Evolutionary conservation across 2,329 filamentous ascomycete genomes (phyloP).

Genomic region (Didymella arachidicola): DNA sequence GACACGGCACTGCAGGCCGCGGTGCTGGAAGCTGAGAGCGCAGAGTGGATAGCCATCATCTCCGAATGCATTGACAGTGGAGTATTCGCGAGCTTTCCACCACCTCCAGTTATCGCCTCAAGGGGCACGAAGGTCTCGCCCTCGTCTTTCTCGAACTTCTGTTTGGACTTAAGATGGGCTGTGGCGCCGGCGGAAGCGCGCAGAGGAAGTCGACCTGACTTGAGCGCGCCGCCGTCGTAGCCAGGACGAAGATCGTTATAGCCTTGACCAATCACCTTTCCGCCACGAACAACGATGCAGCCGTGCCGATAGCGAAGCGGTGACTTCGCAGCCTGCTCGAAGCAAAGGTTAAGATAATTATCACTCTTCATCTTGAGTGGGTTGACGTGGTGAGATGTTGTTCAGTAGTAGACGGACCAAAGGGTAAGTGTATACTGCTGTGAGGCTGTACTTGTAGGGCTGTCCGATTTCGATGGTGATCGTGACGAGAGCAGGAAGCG

Average conservation of each 20-base stretch:
- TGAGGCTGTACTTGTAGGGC: neutral
- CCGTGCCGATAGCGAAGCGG: neutral
- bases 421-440: neutral
- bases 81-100: neutral
- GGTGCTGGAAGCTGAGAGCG: neutral
- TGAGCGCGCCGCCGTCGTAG: neutral
- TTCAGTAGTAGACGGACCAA: neutral
- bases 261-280: neutral
- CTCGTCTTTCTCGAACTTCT: neutral
- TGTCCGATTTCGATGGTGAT: neutral
- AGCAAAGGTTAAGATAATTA: neutral
- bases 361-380: neutral
- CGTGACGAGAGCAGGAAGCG: neutral
- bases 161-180: neutral
- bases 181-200: neutral
- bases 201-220: neutral
- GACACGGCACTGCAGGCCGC: neutral
- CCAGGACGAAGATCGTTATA: neutral
- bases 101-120: neutral
- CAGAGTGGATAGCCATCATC: neutral
- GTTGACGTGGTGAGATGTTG: neutral
- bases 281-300: neutral
- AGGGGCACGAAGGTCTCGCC: neutral
- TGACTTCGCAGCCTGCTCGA: neutral
- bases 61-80: neutral